phyloP scores from a whole-genome alignment of 805 yeast species.

The Barnettozyma californica region DNA sequence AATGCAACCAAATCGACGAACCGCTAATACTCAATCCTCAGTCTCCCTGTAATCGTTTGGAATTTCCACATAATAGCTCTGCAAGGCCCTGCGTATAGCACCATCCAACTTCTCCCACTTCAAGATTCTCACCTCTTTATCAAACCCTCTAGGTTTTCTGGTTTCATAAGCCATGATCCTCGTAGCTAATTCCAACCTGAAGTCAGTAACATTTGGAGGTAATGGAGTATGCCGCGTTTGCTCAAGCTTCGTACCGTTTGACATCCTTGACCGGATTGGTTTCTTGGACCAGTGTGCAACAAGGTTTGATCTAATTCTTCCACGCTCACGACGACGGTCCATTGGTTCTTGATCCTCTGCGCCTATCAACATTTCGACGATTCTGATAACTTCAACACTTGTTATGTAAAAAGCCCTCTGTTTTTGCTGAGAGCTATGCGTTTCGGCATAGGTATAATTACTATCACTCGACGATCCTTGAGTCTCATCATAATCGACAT shows the following conservation, averaged over 20 bases:
- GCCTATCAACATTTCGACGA: constrained; percentile 57
- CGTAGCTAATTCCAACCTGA: constrained; percentile 51
- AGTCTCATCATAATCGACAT: constrained; percentile 27
- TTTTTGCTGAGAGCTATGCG: not conserved
- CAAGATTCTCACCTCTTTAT: constrained; percentile 59
- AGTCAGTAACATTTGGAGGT: constrained; percentile 26
- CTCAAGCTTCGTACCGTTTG: constrained; percentile 6
- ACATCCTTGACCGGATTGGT: constrained; percentile 42
- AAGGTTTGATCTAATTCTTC: constrained; percentile 60
- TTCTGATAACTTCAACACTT: constrained; percentile 60
- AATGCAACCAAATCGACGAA: too few species aligned
- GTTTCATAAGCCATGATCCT: constrained; percentile 59
- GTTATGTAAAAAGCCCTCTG: constrained; percentile 42
- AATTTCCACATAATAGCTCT: constrained; percentile 57
- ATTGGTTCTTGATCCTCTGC: constrained; percentile 39
- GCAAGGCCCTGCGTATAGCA: constrained; percentile 58
- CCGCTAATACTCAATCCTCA: not conserved
- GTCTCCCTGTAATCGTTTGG: constrained; percentile 28
- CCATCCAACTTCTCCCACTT: constrained; percentile 56
- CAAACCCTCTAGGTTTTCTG: constrained; percentile 64
- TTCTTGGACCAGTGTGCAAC: constrained; percentile 64
- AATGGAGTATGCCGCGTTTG: constrained; percentile 2
- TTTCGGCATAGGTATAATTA: constrained; percentile 25
- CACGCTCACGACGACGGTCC: constrained; percentile 56
- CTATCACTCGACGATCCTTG: constrained; percentile 5